Percentiles rank a stretch among this genome's conserved stretches.
phyloP scores from a whole-genome alignment of 2,329 filamentous ascomycete species.

The Cladosporium sp. region DNA sequence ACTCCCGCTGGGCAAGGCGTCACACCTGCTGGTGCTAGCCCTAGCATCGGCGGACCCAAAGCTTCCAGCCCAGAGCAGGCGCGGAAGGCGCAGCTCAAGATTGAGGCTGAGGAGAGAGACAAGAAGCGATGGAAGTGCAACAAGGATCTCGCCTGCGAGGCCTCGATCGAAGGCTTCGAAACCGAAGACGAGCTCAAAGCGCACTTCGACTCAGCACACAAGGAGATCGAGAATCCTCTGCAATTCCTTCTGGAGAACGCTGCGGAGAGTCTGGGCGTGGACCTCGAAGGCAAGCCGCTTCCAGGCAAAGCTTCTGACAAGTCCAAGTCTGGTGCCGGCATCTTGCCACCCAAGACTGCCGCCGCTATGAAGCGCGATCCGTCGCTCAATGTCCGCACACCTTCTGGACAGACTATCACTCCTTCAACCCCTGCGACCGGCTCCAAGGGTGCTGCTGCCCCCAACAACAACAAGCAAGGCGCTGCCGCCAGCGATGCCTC shows the following conservation, averaged over 20 bases:
- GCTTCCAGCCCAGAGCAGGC: slow-evolving; percentile 41
- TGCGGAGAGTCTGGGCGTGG: slow-evolving; percentile 42
- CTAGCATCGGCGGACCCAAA: slow-evolving; percentile 32
- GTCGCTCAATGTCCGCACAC: slow-evolving; percentile 10
- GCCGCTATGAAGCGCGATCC: slow-evolving; percentile 30
- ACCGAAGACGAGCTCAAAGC: slow-evolving; percentile 49
- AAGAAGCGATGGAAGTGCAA: slow-evolving; percentile 48
- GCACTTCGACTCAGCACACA: slow-evolving; percentile 50
- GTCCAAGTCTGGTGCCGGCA: slow-evolving; percentile 20
- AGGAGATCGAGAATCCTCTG: slow-evolving; percentile 49
- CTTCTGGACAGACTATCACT: slow-evolving; percentile 22
- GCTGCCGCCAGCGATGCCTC: slow-evolving; percentile 15
- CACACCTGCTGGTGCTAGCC: slow-evolving; percentile 35
- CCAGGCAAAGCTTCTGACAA: slow-evolving; percentile 13
- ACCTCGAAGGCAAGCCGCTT: slow-evolving; percentile 37
- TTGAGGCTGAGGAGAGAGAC: slow-evolving; percentile 37
- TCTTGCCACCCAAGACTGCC: not conserved
- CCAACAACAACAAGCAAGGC: slow-evolving; percentile 17
- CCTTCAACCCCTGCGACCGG: slow-evolving; percentile 15
- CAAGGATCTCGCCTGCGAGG: slow-evolving; percentile 44
- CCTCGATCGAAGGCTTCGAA: slow-evolving; percentile 49
- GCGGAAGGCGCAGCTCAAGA: slow-evolving; percentile 32
- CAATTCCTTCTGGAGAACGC: slow-evolving; percentile 51
- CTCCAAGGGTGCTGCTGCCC: slow-evolving; percentile 15
- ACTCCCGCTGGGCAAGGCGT: slow-evolving; percentile 32